Base-by-base conservation (phyloP, 495 filamentous ascomycete genomes). In the Annulohypoxylon maeteangense region DNA sequence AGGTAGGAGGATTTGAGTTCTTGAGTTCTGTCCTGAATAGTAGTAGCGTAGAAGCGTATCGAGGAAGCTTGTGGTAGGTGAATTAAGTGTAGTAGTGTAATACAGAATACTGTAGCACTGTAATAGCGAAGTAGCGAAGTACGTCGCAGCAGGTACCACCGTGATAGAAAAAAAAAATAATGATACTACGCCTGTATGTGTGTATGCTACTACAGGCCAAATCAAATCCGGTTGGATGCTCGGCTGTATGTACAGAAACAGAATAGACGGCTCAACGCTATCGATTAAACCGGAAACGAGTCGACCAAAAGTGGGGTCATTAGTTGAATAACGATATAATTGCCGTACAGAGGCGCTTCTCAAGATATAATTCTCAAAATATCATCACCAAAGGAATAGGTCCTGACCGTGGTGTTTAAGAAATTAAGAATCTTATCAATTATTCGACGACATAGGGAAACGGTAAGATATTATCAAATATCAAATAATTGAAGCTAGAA, bases 231-330 rank as follows among this genome's bases (percentile, higher is more conserved):
- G 64, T 72, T 54, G 44, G 69, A 44, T 63, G 45, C 53, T 72
- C 50, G 69, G 63, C 62, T 51, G 23, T 58, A 57, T 62, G 40
- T 58, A 71, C 68, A 62, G 59, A 63, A 50, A 38, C 44, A 62
- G 64, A 44, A 72, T 45, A 40, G 44, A 60, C 38, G 36, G 47
- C 40, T 67, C 14, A 25, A 65, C 59, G 65, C 70, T 72, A 72
- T 72, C 34, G 61, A 68, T 72, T 68, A 72, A 72, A 62, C 55
- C 54, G 60, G 47, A 65, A 68, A 36, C 48, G 54, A 68, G 45
- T 10, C 56, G 60, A 4, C n/a, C 6, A 40, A 34, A 11, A 51
- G 57, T 57, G 40, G 51, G 18, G 27, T 36, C 25, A 20, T 12
- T 63, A 50, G 40, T 63, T 40, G 42, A 50, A 23, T 57, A 68